Conservation (phyloP, 352 stramenopile genomes). For the Globisporangium canariense region DNA sequence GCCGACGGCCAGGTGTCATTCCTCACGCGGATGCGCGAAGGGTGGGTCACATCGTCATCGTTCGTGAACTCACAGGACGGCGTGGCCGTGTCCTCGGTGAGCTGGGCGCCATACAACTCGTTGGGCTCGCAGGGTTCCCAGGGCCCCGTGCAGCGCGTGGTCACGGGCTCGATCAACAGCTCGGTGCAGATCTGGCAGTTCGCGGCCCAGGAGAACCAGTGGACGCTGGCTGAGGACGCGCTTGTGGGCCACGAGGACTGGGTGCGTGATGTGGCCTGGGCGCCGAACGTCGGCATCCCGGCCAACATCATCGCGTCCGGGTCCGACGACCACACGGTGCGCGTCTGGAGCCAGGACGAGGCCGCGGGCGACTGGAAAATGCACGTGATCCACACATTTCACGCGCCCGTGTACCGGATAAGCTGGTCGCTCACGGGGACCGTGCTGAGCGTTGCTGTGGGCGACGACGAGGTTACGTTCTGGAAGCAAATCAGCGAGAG, state of each 20-base stretch:
- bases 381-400: slow-evolving; percentile 68
- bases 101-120: slow-evolving; percentile 86
- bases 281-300: slow-evolving; percentile 79
- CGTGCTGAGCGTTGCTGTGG: slow-evolving; percentile 21
- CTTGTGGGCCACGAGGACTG: slow-evolving; percentile 76
- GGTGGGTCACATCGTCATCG: slow-evolving; percentile 75
- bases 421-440: slow-evolving; percentile 64
- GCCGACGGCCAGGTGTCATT: slow-evolving; percentile 84
- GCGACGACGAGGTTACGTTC: slow-evolving; percentile 44
- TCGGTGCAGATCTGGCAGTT: slow-evolving; percentile 63
- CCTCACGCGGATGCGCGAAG: slow-evolving; percentile 75
- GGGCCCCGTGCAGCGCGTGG: slow-evolving; percentile 68
- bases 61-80: slow-evolving; percentile 75
- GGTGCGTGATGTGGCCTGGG: slow-evolving; percentile 82
- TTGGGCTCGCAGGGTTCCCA: slow-evolving; percentile 65
- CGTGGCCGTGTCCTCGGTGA: slow-evolving; percentile 72
- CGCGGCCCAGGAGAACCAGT: slow-evolving; percentile 32
- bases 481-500: slow-evolving; percentile 71
- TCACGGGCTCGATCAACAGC: slow-evolving; percentile 68
- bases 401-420: slow-evolving; percentile 72
- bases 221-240: slow-evolving; percentile 36
- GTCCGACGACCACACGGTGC: slow-evolving; percentile 82
- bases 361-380: slow-evolving; percentile 52
- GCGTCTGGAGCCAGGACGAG: slow-evolving; percentile 78
- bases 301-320: slow-evolving; percentile 76